phyloP scores from a whole-genome alignment of 2,329 filamentous ascomycete species.

The Gaeumannomyces sp. region DNA sequence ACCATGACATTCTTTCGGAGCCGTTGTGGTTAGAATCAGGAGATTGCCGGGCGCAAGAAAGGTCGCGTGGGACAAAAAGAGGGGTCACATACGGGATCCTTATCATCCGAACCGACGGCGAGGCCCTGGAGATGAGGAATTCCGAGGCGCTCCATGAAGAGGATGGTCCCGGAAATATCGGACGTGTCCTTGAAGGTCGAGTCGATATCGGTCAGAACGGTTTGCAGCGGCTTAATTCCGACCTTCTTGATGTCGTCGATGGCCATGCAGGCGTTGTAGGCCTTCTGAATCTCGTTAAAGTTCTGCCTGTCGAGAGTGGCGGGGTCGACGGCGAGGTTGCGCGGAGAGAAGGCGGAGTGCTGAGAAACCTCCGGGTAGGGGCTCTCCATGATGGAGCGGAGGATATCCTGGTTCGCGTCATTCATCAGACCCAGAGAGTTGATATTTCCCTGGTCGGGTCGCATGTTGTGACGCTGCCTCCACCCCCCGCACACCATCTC shows the following conservation, averaged over 20 bases:
- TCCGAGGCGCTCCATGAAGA: slow-evolving; percentile 39
- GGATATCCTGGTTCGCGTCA: slow-evolving; percentile 51
- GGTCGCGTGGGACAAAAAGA: neutral
- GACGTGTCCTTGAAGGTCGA: slow-evolving; percentile 29
- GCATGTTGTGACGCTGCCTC: slow-evolving; percentile 56
- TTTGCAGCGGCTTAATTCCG: slow-evolving; percentile 49
- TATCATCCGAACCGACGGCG: slow-evolving; percentile 35
- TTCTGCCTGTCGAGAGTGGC: slow-evolving; percentile 51
- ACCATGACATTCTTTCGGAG: slow-evolving; percentile 23
- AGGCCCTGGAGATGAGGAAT: slow-evolving; percentile 33
- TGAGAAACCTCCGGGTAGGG: slow-evolving; percentile 38
- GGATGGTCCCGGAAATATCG: slow-evolving; percentile 38
- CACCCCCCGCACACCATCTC: slow-evolving; percentile 63
- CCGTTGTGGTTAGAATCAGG: neutral
- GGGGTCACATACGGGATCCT: slow-evolving; percentile 27
- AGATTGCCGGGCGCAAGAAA: slow-evolving; percentile 16
- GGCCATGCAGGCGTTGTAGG: slow-evolving; percentile 62
- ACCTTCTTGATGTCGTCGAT: slow-evolving; percentile 47
- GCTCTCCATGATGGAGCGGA: slow-evolving; percentile 58
- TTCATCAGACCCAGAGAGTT: slow-evolving; percentile 57
- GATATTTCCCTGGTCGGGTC: slow-evolving; percentile 54
- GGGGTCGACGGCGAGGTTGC: slow-evolving; percentile 26
- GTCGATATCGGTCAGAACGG: slow-evolving; percentile 48
- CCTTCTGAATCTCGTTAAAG: slow-evolving; percentile 58
- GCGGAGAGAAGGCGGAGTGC: slow-evolving; percentile 39